Conservation (phyloP, 352 stramenopile genomes). For the Plasmopara halstedii region DNA sequence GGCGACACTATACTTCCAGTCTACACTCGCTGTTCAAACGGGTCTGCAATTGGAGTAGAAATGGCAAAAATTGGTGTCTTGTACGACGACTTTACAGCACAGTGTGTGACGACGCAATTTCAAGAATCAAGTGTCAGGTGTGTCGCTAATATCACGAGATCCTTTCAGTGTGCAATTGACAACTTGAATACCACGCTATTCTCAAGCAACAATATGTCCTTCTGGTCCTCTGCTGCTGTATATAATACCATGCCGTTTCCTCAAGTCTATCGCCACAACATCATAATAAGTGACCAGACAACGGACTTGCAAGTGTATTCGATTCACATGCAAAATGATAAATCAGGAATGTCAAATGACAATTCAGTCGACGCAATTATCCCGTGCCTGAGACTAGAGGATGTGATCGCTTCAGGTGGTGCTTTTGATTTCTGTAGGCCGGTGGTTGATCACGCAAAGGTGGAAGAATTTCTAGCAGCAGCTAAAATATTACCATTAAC, state of each 20-base stretch:
- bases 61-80: constrained; percentile 32
- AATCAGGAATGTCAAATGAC: constrained; percentile 11
- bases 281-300: constrained; percentile 10
- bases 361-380: constrained; percentile 34
- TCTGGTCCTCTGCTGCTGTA: constrained; percentile 34
- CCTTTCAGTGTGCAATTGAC: constrained; percentile 28
- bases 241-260: constrained; percentile 27
- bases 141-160: constrained; percentile 6
- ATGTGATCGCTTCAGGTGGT: not conserved
- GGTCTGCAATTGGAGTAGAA: constrained; percentile 1
- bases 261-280: constrained; percentile 27
- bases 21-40: constrained; percentile 27
- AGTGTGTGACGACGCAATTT: constrained; percentile 19
- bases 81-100: constrained; percentile 16
- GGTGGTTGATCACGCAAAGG: constrained; percentile 13
- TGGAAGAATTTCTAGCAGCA: constrained; percentile 23
- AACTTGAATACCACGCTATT: constrained; percentile 3
- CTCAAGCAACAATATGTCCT: constrained; percentile 12
- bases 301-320: constrained; percentile 18
- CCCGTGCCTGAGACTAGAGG: constrained; percentile 27
- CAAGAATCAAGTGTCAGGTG: constrained; percentile 29
- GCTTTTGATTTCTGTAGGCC: constrained; percentile 28
- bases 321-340: constrained; percentile 35
- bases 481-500: constrained; percentile 8
- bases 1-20: constrained; percentile 22